phyloP scores from a whole-genome alignment of 169 alveolate genomes.

The Babesia divergens region DNA sequence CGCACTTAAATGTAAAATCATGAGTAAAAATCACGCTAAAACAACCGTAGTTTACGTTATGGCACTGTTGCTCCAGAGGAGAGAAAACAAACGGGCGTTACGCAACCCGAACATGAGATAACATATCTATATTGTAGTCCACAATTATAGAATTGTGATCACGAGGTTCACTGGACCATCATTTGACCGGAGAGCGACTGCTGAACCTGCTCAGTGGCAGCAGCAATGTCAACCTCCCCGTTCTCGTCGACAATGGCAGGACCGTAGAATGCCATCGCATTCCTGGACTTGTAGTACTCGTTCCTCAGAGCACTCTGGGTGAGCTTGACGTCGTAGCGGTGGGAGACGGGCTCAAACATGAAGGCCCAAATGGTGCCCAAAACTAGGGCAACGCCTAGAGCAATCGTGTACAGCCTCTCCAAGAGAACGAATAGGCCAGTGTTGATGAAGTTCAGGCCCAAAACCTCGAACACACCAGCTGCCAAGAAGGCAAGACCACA shows the following conservation, averaged over 20 bases:
- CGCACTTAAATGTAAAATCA: too few species aligned
- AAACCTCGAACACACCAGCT: conserved; percentile 77
- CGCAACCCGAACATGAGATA: too few species aligned
- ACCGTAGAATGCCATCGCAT: conserved; percentile 91
- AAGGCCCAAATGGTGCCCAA: conserved; percentile 83
- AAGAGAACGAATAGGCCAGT: conserved; percentile 66
- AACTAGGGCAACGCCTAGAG: conserved; percentile 76
- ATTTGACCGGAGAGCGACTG: not conserved
- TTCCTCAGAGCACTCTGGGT: conserved; percentile 89
- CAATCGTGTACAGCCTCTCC: conserved; percentile 79
- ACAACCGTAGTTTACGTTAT: too few species aligned
- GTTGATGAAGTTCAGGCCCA: conserved; percentile 73
- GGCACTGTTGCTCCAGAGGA: too few species aligned
- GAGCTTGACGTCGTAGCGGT: conserved; percentile 83
- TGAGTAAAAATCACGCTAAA: too few species aligned
- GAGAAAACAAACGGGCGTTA: too few species aligned
- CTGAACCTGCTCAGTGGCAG: conserved; percentile 71
- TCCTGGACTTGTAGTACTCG: conserved; percentile 87
- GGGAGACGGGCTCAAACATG: conserved; percentile 85
- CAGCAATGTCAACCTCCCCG: conserved; percentile 82
- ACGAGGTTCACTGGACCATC: conserved; percentile 8
- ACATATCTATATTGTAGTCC: too few species aligned
- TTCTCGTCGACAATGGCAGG: conserved; percentile 89
- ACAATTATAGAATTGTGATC: conserved; percentile 2
- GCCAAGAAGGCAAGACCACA: conserved; percentile 78